These are phyloP conservation scores for Pterocarpus macrocarpus DNA, from an alignment of 306 rosid genomes.

Conservation along the genomic window DNA sequence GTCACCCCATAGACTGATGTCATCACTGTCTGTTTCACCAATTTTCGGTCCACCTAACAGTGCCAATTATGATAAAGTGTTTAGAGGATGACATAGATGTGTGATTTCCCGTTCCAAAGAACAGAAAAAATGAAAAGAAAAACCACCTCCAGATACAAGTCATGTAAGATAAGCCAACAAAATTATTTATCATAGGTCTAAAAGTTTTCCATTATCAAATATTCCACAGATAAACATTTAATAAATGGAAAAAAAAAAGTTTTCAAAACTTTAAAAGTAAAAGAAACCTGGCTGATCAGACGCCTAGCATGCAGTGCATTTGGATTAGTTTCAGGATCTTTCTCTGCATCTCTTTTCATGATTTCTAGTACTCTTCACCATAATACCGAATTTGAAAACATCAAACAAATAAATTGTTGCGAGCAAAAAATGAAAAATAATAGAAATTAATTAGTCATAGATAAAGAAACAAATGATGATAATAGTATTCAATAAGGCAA, in stretches of 20 bases:
- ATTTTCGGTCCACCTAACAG: conserved; percentile 88
- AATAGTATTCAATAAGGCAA: background rate
- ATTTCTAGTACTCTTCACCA: conserved; percentile 89
- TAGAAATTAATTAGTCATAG: background rate
- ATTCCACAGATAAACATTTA: conserved; percentile 22
- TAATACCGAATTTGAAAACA: conserved; percentile 32
- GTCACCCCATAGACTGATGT: conserved; percentile 99
- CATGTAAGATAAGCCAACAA: conserved; percentile 28
- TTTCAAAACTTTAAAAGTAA: conserved; percentile 14
- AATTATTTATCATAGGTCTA: conserved; percentile 15
- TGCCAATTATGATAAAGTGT: conserved; percentile 29
- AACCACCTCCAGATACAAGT: conserved; percentile 14
- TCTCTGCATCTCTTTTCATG: conserved; percentile 76
- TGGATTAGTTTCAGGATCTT: conserved; percentile 79
- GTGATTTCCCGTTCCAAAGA: conserved; percentile 14
- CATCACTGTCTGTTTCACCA: conserved; percentile 99
- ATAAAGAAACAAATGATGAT: background rate
- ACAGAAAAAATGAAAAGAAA: background rate
- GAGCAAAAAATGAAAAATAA: conserved; percentile 11
- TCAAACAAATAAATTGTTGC: conserved; percentile 20
- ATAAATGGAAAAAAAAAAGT: background rate
- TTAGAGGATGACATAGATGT: conserved; percentile 27
- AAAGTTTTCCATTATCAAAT: conserved; percentile 19
- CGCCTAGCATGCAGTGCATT: conserved; percentile 72
- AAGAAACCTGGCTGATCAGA: conserved; percentile 78